Conservation (phyloP, 805 yeast genomes). For the Cyberlindnera veronae region DNA sequence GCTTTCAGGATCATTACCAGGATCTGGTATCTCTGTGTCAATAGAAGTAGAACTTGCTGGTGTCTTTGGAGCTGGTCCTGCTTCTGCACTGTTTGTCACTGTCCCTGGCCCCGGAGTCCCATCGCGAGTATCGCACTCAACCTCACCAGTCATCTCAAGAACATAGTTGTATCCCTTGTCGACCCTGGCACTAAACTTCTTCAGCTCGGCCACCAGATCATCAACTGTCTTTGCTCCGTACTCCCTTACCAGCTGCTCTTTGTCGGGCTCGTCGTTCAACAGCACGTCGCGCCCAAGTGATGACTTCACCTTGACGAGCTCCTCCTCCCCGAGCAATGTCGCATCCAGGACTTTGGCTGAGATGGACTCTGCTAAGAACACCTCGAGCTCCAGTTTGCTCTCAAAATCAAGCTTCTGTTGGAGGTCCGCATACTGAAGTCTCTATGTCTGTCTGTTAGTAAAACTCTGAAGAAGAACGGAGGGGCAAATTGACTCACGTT, state of each 20-base stretch:
- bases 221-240: slow-evolving; percentile 7
- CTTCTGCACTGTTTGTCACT: background rate
- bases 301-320: slow-evolving; percentile 17
- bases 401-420: slow-evolving; percentile 8
- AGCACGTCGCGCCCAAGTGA: slow-evolving; percentile 26
- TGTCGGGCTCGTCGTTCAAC: slow-evolving; percentile 10
- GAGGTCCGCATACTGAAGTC: slow-evolving; percentile 16
- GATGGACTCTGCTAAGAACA: slow-evolving; percentile 22
- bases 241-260: slow-evolving; percentile 1
- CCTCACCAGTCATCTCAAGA: slow-evolving; percentile 2
- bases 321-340: slow-evolving; percentile 19
- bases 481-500: slow-evolving; percentile 11
- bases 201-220: slow-evolving; percentile 15
- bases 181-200: slow-evolving; percentile 15
- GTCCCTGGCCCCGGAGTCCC: background rate
- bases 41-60: background rate
- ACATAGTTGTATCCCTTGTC: slow-evolving; percentile 9
- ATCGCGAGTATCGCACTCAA: background rate
- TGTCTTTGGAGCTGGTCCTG: background rate
- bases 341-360: slow-evolving; percentile 20
- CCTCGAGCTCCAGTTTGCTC: slow-evolving; percentile 17
- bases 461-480: background rate
- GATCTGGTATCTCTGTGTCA: no score
- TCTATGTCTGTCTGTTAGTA: slow-evolving; percentile 8
- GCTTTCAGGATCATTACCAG: background rate